These are phyloP conservation scores for Amanita brunnescens DNA, from an alignment of 768 basidiomycete genomes.

Conservation along the genomic window DNA sequence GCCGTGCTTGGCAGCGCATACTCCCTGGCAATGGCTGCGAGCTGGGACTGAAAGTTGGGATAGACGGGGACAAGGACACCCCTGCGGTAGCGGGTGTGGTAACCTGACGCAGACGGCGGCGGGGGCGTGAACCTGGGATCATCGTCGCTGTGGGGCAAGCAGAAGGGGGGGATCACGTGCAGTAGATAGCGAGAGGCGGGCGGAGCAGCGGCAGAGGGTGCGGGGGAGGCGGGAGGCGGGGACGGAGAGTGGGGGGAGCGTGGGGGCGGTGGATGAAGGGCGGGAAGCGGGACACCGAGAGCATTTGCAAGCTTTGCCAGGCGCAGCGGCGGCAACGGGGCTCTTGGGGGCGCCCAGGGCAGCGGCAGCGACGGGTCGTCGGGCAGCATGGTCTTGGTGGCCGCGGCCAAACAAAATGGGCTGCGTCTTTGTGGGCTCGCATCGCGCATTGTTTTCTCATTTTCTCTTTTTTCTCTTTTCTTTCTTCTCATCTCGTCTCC, in stretches of 20 bases:
- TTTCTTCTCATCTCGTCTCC: conserved; percentile 13
- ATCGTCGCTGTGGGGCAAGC: conserved; percentile 59
- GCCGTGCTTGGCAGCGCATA: conserved; percentile 84
- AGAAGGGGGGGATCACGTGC: conserved; percentile 73
- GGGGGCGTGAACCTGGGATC: conserved; percentile 39
- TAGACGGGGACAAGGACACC: conserved; percentile 85
- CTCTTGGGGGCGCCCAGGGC: conserved; percentile 57
- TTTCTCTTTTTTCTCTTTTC: conserved; percentile 24
- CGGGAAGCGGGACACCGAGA: conserved; percentile 71
- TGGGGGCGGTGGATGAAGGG: conserved; percentile 23
- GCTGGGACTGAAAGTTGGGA: conserved; percentile 73
- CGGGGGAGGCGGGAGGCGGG: conserved; percentile 17
- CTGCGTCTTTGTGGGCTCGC: conserved; percentile 22
- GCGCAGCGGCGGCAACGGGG: conserved; percentile 66
- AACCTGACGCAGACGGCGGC: conserved; percentile 57
- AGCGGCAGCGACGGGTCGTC: conserved; percentile 19
- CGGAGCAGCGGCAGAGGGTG: conserved; percentile 41
- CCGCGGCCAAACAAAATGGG: conserved; percentile 13
- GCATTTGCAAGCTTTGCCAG: conserved; percentile 82
- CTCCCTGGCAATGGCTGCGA: conserved; percentile 85
- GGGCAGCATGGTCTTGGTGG: neutral
- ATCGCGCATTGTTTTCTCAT: conserved; percentile 24
- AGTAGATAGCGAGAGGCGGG: conserved; percentile 56
- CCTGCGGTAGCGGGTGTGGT: conserved; percentile 70
- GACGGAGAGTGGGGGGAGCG: conserved; percentile 21